Percentiles rank a stretch among this genome's conserved stretches.
These are phyloP conservation scores for Pseudomicrostroma phylloplanum DNA, from an alignment of 1,284 basidiomycete genomes.

Conservation along the genomic window DNA sequence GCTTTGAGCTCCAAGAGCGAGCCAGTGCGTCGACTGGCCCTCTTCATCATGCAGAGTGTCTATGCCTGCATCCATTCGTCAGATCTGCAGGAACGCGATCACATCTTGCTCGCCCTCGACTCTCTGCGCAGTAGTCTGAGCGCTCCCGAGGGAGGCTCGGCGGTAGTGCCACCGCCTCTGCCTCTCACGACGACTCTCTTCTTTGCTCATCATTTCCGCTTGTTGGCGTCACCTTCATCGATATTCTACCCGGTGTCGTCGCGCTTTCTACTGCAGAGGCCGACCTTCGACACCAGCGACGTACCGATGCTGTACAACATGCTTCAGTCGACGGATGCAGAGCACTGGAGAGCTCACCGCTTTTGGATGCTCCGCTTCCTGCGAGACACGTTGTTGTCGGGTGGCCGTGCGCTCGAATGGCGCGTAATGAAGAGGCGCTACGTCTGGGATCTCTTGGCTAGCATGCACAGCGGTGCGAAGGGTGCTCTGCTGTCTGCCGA, in stretches of 20 bases:
- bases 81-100: conserved; percentile 72
- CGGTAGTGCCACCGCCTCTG: conserved; percentile 52
- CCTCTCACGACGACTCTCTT: conserved; percentile 74
- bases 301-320: conserved; percentile 78
- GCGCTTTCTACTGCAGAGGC: conserved; percentile 75
- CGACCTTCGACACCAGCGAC: conserved; percentile 66
- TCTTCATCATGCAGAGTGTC: conserved; percentile 53
- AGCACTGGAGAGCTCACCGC: conserved; percentile 71
- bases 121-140: conserved; percentile 54
- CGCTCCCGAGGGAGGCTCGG: conserved; percentile 14
- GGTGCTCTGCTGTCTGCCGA: neutral
- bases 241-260: conserved; percentile 74
- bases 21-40: conserved; percentile 58
- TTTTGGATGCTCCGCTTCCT: conserved; percentile 81
- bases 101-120: conserved; percentile 69
- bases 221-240: conserved; percentile 69
- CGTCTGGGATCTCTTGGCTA: conserved; percentile 78
- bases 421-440: conserved; percentile 69
- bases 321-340: conserved; percentile 66
- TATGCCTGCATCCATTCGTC: conserved; percentile 55
- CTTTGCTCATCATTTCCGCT: conserved; percentile 69
- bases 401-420: conserved; percentile 64
- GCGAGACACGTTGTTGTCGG: conserved; percentile 67
- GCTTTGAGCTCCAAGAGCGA: conserved; percentile 66
- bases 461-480: conserved; percentile 59